These are phyloP conservation scores for Adansonia grandidieri DNA, from an alignment of 441 rosid species.

Conservation along the genomic window DNA sequence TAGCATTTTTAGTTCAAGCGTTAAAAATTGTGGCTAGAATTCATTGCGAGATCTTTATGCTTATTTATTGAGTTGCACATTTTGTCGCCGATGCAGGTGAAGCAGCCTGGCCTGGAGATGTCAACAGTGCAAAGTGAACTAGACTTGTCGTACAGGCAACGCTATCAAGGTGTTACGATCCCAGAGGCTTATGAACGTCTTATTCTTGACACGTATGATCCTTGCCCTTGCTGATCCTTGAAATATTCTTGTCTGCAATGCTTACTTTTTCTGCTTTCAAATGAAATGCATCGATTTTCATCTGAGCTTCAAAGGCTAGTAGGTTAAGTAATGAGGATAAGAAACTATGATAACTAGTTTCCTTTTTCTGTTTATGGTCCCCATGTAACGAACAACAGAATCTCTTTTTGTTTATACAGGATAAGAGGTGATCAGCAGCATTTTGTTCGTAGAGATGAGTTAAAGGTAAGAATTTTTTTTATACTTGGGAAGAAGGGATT, in stretches of 20 bases:
- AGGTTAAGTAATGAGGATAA: background rate
- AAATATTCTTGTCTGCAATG: background rate
- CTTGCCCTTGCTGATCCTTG: constrained; percentile 21
- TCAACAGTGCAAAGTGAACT: constrained; percentile 91
- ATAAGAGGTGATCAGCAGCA: constrained; percentile 99
- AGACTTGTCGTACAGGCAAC: constrained; percentile 91
- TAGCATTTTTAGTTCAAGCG: constrained; percentile 3
- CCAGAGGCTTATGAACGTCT: constrained; percentile 99
- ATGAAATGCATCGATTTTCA: background rate
- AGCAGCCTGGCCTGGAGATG: constrained; percentile 98
- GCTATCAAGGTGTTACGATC: constrained; percentile 76
- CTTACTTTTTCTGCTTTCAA: background rate
- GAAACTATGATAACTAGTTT: background rate
- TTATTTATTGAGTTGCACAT: constrained; percentile 12
- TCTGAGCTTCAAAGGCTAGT: background rate
- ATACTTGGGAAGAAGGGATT: background rate
- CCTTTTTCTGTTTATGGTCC: background rate
- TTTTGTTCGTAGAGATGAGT: constrained; percentile 96
- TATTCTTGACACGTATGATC: constrained; percentile 89
- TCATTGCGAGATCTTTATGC: background rate
- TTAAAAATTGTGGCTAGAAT: constrained; percentile 1
- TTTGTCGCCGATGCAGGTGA: constrained; percentile 57
- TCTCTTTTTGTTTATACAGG: constrained; percentile 45
- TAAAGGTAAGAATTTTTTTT: constrained; percentile 60
- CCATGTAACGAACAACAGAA: constrained; percentile 9